Evolutionary conservation across 495 filamentous ascomycete species (phyloP).

Genomic region (Aspergillus biplanus): DNA sequence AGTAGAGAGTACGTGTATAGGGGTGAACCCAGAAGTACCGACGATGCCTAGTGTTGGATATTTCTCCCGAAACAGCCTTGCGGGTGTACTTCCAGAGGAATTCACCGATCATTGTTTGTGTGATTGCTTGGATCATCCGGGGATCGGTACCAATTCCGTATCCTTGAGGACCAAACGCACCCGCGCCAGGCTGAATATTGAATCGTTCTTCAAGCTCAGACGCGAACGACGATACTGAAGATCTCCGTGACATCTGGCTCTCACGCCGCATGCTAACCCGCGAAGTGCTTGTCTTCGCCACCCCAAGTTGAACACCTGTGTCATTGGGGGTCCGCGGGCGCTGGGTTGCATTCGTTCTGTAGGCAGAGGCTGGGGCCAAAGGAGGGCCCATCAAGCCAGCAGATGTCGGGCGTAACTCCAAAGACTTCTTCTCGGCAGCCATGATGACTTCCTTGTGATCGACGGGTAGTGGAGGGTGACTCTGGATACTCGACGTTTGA

Average conservation of each 20-base stretch:
- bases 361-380: slow-evolving; percentile 77
- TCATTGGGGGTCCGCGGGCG: slow-evolving; percentile 75
- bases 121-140: slow-evolving; percentile 98
- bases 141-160: slow-evolving; percentile 73
- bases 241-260: slow-evolving; percentile 68
- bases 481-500: slow-evolving; percentile 44
- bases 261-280: slow-evolving; percentile 44
- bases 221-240: slow-evolving; percentile 91
- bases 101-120: slow-evolving; percentile 99
- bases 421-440: slow-evolving; percentile 66
- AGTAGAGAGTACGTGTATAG: slow-evolving; percentile 95
- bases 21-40: slow-evolving; percentile 99
- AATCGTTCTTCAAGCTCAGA: slow-evolving; percentile 92
- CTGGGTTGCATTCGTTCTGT: slow-evolving; percentile 49
- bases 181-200: slow-evolving; percentile 66
- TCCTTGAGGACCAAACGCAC: slow-evolving; percentile 57
- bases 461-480: slow-evolving; percentile 74
- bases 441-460: slow-evolving; percentile 86
- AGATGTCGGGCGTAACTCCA: slow-evolving; percentile 47
- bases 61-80: slow-evolving; percentile 79
- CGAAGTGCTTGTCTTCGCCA: slow-evolving; percentile 58
- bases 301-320: slow-evolving; percentile 49
- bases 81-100: slow-evolving; percentile 99
- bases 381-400: slow-evolving; percentile 82
- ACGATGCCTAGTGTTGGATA: slow-evolving; percentile 86